Conservation (phyloP, 2,329 filamentous ascomycete genomes). For the Alternaria incomplexa region DNA sequence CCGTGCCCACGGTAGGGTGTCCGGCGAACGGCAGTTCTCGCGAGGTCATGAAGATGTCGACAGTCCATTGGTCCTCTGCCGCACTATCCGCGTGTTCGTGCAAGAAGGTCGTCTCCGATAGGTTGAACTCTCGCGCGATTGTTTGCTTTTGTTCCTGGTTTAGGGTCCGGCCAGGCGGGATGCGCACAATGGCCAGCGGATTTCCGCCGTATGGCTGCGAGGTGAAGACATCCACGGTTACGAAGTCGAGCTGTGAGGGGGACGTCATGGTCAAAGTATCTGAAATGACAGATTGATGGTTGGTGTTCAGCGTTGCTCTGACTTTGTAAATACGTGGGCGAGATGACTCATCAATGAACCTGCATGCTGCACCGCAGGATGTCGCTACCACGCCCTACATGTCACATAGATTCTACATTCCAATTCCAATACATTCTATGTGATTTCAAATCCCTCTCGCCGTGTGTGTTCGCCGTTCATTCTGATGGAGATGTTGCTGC, state of each 20-base stretch:
- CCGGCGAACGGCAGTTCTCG: constrained; percentile 64
- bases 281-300: background rate
- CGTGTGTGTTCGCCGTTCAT: background rate
- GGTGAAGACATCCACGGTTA: constrained; percentile 58
- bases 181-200: constrained; percentile 61
- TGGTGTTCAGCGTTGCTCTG: background rate
- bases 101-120: constrained; percentile 64
- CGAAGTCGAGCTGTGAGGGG: constrained; percentile 37
- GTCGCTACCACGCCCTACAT: background rate
- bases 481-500: background rate
- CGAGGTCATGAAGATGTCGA: constrained; percentile 62
- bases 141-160: constrained; percentile 59
- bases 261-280: constrained; percentile 19
- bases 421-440: background rate
- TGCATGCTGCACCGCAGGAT: background rate
- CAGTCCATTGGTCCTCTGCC: constrained; percentile 45
- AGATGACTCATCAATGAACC: constrained; percentile 14
- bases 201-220: constrained; percentile 58
- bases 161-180: constrained; percentile 46
- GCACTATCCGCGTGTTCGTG: constrained; percentile 43
- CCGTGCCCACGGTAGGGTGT: constrained; percentile 63
- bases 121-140: constrained; percentile 64
- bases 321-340: background rate
- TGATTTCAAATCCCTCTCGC: background rate
- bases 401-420: background rate